A percentile compares a stretch with the other conserved stretches of the same genome.
Evolutionary conservation across 2,329 filamentous ascomycete genomes (phyloP).

Genomic region (Massarina eburnea): DNA sequence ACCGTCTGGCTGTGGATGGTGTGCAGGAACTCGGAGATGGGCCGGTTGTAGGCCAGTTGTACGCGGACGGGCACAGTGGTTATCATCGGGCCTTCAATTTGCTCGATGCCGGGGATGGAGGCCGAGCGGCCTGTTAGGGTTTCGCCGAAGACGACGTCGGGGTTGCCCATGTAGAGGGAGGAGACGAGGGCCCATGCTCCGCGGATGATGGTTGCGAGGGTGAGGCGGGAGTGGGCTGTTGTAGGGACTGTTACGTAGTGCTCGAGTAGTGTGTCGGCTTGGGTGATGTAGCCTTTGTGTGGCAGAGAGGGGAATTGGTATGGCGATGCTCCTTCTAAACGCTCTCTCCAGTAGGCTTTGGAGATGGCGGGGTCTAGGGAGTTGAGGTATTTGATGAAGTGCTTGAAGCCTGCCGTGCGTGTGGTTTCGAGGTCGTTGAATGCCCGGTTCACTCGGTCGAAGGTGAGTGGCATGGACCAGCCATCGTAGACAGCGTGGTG

Average conservation of each 20-base stretch:
- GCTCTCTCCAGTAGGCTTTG: slow-evolving; percentile 51
- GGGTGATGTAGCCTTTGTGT: slow-evolving; percentile 48
- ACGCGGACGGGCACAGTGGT: slow-evolving; percentile 61
- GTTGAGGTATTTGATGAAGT: slow-evolving; percentile 54
- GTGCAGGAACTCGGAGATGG: slow-evolving; percentile 56
- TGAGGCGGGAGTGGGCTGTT: slow-evolving; percentile 44
- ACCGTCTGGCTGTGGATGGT: slow-evolving; percentile 60
- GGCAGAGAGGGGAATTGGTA: slow-evolving; percentile 55
- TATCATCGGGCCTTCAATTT: slow-evolving; percentile 64
- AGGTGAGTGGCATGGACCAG: slow-evolving; percentile 43
- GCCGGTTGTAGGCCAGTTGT: slow-evolving; percentile 45
- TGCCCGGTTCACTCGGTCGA: slow-evolving; percentile 37
- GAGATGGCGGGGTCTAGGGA: slow-evolving; percentile 45
- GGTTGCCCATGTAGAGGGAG: slow-evolving; percentile 56
- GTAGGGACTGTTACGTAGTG: slow-evolving; percentile 47
- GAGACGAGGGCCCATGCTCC: slow-evolving; percentile 64
- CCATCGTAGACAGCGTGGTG: slow-evolving; percentile 59
- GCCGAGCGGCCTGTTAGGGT: slow-evolving; percentile 60
- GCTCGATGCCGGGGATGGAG: slow-evolving; percentile 48
- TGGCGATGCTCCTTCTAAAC: slow-evolving; percentile 49
- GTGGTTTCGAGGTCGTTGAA: slow-evolving; percentile 29
- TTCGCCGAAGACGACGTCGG: slow-evolving; percentile 61
- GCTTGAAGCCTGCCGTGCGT: slow-evolving; percentile 44
- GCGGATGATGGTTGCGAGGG: slow-evolving; percentile 55
- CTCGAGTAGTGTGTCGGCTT: slow-evolving; percentile 54